Conservation (phyloP, 345 rosid genomes). For the Hevea brasiliensis region DNA sequence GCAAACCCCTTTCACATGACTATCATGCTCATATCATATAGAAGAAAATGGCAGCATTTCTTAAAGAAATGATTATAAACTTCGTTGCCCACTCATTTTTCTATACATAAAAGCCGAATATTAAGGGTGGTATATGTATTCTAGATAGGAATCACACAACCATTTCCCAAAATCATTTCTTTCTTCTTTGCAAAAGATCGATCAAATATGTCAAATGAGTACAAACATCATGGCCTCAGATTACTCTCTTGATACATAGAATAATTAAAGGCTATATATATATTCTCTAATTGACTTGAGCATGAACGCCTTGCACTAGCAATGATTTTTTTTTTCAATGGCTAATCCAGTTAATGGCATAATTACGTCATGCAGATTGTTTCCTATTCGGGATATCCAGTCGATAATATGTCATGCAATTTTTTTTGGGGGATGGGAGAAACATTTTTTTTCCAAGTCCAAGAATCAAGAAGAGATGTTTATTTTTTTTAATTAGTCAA, state of each 20-base stretch:
- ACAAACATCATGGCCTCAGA: slow-evolving; percentile 9
- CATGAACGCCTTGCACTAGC: too few species aligned
- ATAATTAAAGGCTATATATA: background rate
- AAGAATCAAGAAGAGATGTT: background rate
- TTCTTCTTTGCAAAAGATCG: background rate
- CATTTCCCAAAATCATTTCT: slow-evolving; percentile 5
- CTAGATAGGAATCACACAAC: background rate
- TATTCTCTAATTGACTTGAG: too few species aligned
- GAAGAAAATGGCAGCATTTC: slow-evolving; percentile 19
- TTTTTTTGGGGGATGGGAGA: too few species aligned
- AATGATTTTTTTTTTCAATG: background rate
- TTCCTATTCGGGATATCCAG: slow-evolving; percentile 26
- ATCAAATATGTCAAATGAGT: slow-evolving; percentile 14
- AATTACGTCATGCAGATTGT: slow-evolving; percentile 13
- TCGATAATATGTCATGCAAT: too few species aligned
- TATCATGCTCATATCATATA: slow-evolving; percentile 22
- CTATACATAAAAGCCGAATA: slow-evolving; percentile 39
- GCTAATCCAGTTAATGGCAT: slow-evolving; percentile 11
- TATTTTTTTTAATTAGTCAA: slow-evolving; percentile 13
- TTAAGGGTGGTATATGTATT: slow-evolving; percentile 17
- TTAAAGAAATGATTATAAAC: slow-evolving; percentile 26
- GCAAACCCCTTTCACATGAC: slow-evolving; percentile 17
- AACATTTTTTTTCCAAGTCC: too few species aligned
- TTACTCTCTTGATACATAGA: background rate
- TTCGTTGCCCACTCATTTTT: slow-evolving; percentile 18